These are phyloP conservation scores for Posidonia oceanica DNA, from an alignment of 116 monocot species.

Conservation along the genomic window DNA sequence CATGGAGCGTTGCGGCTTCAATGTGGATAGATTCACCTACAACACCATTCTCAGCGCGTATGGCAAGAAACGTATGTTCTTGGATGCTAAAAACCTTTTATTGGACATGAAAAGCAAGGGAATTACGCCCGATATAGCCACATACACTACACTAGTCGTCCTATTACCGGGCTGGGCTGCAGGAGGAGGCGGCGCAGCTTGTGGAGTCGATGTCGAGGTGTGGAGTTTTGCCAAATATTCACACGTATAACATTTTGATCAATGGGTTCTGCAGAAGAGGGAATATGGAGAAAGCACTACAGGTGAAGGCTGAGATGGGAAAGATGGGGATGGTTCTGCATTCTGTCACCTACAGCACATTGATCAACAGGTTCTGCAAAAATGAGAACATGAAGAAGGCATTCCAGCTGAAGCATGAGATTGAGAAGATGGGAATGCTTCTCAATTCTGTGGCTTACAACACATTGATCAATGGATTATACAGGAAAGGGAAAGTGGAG, in stretches of 20 bases:
- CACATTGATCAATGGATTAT: too few relatives aligned
- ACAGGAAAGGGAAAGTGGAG: too few relatives aligned
- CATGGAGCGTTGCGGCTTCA: constrained; percentile 39
- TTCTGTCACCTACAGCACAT: constrained; percentile 23
- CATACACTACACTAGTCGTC: constrained; percentile 63
- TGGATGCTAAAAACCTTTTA: constrained; percentile 46
- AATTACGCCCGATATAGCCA: constrained; percentile 27
- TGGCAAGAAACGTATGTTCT: constrained; percentile 60
- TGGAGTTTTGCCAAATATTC: constrained; percentile 46
- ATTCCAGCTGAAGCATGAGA: constrained; percentile 47
- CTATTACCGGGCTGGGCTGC: constrained; percentile 63
- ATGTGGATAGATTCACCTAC: constrained; percentile 53
- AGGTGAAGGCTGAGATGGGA: too few relatives aligned
- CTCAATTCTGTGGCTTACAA: constrained; percentile 5
- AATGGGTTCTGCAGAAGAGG: too few relatives aligned
- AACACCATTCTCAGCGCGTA: constrained; percentile 69
- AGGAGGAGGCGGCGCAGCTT: constrained; percentile 60
- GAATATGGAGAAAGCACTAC: too few relatives aligned
- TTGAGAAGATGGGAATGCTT: constrained; percentile 30
- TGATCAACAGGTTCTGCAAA: constrained; percentile 58
- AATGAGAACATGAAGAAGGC: constrained; percentile 60
- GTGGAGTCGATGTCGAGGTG: constrained; percentile 56
- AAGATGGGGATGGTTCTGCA: too few relatives aligned
- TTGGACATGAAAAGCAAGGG: constrained; percentile 57
- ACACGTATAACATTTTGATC: constrained; percentile 27